These are phyloP conservation scores for Marasmius tenuissimus DNA, from an alignment of 1,284 basidiomycete species.

Conservation along the genomic window DNA sequence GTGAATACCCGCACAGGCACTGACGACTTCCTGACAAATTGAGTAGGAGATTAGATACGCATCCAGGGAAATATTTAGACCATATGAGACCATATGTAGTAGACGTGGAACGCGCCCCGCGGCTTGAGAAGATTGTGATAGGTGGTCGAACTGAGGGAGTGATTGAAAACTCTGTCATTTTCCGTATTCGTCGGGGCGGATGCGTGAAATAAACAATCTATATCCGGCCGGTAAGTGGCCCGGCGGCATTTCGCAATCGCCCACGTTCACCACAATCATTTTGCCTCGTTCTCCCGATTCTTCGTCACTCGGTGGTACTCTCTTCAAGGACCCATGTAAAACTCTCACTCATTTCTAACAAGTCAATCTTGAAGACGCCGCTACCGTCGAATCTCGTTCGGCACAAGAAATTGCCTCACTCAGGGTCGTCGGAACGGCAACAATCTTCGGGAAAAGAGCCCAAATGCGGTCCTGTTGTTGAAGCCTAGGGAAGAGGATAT, in stretches of 20 bases:
- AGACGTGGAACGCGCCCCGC: slow-evolving; percentile 26
- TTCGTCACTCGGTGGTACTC: neutral
- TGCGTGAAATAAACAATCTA: neutral
- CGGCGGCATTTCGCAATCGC: neutral
- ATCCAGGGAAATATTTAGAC: neutral
- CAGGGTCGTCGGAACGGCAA: neutral
- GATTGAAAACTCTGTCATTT: slow-evolving; percentile 30
- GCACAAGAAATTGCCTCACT: neutral
- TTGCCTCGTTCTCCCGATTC: neutral
- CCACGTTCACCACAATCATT: neutral
- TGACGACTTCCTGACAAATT: slow-evolving; percentile 4
- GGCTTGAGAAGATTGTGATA: slow-evolving; percentile 18
- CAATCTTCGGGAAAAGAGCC: too few relatives aligned
- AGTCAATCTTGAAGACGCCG: too few relatives aligned
- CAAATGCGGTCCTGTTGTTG: neutral
- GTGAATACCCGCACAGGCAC: neutral
- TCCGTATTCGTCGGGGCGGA: slow-evolving; percentile 39
- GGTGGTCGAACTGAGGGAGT: neutral
- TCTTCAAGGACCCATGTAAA: too few relatives aligned
- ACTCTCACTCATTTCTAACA: too few relatives aligned
- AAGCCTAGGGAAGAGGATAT: neutral
- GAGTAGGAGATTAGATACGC: neutral
- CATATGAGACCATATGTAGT: neutral
- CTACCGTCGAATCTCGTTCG: too few relatives aligned
- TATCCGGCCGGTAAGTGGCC: neutral